Evolutionary conservation across 345 rosid species (phyloP).

Genomic region (Eucalyptus tenuipes): DNA sequence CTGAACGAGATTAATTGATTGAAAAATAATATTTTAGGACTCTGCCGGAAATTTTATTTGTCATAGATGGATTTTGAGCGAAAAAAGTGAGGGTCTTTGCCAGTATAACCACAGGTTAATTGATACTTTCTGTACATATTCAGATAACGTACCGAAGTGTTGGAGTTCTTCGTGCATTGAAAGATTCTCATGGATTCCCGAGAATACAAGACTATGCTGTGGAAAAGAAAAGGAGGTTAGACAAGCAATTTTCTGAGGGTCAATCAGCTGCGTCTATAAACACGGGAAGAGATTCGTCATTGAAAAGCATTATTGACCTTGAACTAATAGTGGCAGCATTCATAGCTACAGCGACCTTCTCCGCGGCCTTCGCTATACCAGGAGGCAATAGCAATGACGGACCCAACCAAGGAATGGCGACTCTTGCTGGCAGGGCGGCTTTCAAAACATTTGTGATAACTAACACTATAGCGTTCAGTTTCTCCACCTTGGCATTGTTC

Average conservation of each 20-base stretch:
- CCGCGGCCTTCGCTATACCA: background rate
- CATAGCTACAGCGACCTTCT: background rate
- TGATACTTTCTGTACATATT: background rate
- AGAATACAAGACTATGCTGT: fast-evolving
- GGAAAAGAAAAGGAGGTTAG: background rate
- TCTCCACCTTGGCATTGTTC: background rate
- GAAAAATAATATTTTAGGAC: background rate
- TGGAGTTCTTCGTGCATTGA: fast-evolving
- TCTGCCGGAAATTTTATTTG: background rate
- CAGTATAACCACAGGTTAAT: background rate
- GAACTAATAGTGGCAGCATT: background rate
- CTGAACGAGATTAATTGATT: background rate
- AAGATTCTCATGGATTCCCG: background rate
- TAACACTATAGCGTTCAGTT: fast-evolving
- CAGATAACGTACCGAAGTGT: fast-evolving
- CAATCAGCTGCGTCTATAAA: background rate
- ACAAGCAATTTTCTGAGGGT: background rate
- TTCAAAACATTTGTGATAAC: background rate
- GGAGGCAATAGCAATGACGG: background rate
- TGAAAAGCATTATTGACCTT: background rate
- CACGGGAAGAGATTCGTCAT: background rate
- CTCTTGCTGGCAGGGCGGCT: background rate
- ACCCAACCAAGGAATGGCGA: background rate
- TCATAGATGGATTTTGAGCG: background rate
- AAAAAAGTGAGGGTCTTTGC: background rate